Base-by-base conservation (phyloP, 179 eudicot genomes). In the Dionaea muscipula region DNA sequence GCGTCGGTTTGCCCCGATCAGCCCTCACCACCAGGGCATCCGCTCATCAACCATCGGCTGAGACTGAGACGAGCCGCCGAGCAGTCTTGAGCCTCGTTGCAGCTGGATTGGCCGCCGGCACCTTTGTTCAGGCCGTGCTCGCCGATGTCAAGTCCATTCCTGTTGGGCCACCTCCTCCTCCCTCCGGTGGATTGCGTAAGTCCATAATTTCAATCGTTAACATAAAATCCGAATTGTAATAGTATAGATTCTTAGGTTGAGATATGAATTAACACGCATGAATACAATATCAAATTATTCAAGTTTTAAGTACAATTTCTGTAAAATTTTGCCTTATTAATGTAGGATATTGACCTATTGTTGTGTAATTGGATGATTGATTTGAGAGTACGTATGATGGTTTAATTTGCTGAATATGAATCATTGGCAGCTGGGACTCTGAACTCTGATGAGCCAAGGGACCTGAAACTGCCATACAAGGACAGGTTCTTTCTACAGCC, bases 161-260 rank as follows among this genome's bases (percentile, higher is more conserved):
- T 56, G 53, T 93, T 40, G 99, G 95, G 37, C 79, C 79, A 9
- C 94, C 96, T 41, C 96, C 96, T 0, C 85, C 85, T 1, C 98
- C 89, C n/a, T 93, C 99, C 36, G 98, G 96, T 19, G 96, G 98
- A 47, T 62, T 88, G 24, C 86, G 94, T 93, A 81, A 78, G 98
- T 76, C 24, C 49, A 0, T n/a, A n/a, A n/a, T n/a, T n/a, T n/a
- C n/a, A n/a, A n/a, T n/a, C n/a, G n/a, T n/a, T n/a, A n/a, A n/a
- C n/a, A n/a, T n/a, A n/a, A n/a, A n/a, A n/a, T n/a, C n/a, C n/a
- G n/a, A n/a, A n/a, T n/a, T n/a, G n/a, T n/a, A n/a, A n/a, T n/a
- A n/a, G n/a, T n/a, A n/a, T n/a, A n/a, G n/a, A n/a, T n/a, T n/a
- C n/a, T n/a, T n/a, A n/a, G n/a, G n/a, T n/a, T n/a, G n/a, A n/a